Conservation (phyloP, 73 alveolate species). For the Paramecium sonneborni region DNA sequence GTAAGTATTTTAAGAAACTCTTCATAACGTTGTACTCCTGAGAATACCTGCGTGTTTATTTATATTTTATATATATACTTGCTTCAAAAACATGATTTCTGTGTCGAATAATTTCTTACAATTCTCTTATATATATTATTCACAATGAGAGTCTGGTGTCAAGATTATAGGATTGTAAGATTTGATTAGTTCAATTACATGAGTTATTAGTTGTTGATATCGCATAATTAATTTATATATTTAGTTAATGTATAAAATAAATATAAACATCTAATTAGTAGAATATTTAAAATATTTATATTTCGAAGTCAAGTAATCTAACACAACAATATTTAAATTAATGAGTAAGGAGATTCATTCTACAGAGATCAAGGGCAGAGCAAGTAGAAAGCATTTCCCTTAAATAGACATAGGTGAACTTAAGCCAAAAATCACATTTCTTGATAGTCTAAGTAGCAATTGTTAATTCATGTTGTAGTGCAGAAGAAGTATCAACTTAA, state of each 20-base stretch:
- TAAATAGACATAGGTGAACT: neutral
- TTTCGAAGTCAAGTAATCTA: neutral
- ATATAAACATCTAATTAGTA: neutral
- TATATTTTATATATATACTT: neutral
- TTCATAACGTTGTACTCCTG: neutral
- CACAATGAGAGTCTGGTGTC: constrained; percentile 28
- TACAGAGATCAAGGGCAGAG: neutral
- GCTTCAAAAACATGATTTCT: neutral
- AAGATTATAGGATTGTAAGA: neutral
- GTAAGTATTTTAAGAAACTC: neutral
- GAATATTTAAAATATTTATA: neutral
- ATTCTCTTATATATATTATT: neutral
- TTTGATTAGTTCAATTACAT: neutral
- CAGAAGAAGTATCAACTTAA: neutral
- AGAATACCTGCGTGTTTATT: neutral
- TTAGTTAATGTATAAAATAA: neutral
- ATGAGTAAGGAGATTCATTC: neutral
- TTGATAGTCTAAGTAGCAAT: neutral
- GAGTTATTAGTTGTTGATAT: neutral
- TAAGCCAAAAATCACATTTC: neutral
- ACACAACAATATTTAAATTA: neutral
- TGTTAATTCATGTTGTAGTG: neutral
- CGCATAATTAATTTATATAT: neutral
- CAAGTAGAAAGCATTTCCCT: constrained; percentile 25
- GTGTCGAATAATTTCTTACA: constrained; percentile 4